Percentiles rank a stretch among this genome's conserved stretches.
These are phyloP conservation scores for Chaetothyriales sp. DNA, from an alignment of 2,329 filamentous ascomycete species.

Conservation along the genomic window DNA sequence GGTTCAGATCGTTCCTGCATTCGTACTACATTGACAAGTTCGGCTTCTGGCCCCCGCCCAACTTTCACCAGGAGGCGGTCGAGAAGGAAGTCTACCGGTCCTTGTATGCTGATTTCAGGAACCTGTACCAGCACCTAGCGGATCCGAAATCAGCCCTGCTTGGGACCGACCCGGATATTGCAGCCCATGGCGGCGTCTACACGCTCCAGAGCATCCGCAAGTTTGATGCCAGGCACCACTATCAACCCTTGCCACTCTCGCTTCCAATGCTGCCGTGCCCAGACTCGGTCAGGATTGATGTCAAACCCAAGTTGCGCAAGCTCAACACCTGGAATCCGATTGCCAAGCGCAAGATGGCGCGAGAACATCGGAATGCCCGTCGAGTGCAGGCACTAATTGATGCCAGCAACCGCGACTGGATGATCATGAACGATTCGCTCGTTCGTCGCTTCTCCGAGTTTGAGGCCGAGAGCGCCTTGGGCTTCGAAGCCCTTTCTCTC, in stretches of 20 bases:
- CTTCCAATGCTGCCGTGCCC: slow-evolving; percentile 48
- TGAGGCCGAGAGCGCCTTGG: slow-evolving; percentile 45
- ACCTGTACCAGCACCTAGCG: slow-evolving; percentile 55
- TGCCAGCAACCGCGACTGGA: slow-evolving; percentile 14
- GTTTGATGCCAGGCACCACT: slow-evolving; percentile 49
- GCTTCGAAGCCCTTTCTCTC: slow-evolving; percentile 44
- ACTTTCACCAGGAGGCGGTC: slow-evolving; percentile 34
- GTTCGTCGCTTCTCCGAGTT: slow-evolving; percentile 56
- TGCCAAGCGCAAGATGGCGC: slow-evolving; percentile 10
- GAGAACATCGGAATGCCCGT: slow-evolving; percentile 8
- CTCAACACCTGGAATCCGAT: slow-evolving; percentile 16
- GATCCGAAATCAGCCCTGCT: slow-evolving; percentile 31
- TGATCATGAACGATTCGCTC: slow-evolving; percentile 32
- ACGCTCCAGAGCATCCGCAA: slow-evolving; percentile 51
- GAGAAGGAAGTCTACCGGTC: slow-evolving; percentile 42
- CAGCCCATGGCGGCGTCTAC: slow-evolving; percentile 50
- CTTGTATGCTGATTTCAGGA: slow-evolving; percentile 56
- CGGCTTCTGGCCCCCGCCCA: slow-evolving; percentile 55
- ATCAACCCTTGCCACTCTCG: slow-evolving; percentile 45
- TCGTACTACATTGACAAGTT: slow-evolving; percentile 51
- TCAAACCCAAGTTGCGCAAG: slow-evolving; percentile 4
- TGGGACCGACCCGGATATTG: slow-evolving; percentile 37
- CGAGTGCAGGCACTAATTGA: slow-evolving; percentile 12
- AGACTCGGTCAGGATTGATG: slow-evolving; percentile 1
- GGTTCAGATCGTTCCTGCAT: slow-evolving; percentile 54